Evolutionary conservation across 225 moss, liverwort and hornwort genomes (phyloP), one percentile per base, ranked within the genome.

Genomic region (Bryum argenteum): DNA sequence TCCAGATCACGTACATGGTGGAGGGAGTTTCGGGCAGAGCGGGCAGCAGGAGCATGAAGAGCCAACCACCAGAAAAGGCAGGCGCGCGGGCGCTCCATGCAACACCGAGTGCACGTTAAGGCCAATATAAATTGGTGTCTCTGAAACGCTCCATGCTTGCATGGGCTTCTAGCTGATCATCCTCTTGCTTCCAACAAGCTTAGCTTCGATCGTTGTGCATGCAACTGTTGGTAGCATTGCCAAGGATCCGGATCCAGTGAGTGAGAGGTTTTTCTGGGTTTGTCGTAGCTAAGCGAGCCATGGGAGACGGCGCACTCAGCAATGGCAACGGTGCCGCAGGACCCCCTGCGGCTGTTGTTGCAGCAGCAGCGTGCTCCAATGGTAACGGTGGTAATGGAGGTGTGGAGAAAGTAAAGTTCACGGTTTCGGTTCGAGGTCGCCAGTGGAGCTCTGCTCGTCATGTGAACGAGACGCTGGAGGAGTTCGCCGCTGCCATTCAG

Each of bases 391-490:
- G 63, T 13, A 24, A 26, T 10, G 66, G 71, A 18, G 61, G 54
- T 17, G 22, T 51, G 58, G 91, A 96, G 17, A 96, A 96, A 76
- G 88, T 96, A 54, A 96, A 96, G 76, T 96, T 96, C 55, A 91
- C 93, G 45, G 96, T 93, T 65, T 88, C 83, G 10, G 91, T 96
- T 66, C 78, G 87, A 11, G 96, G 93, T 4, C 88, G 78, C 37
- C 89, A 91, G 48, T 93, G 93, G 96, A 96, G 91, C 88, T 93
- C 96, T 68, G 96, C 96, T 55, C 89, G 93, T 12, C 93, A 96
- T 78, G 82, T 93, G 14, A 81, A 77, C 42, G 96, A 96, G 82
- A 96, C 93, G 13, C 82, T 96, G 67, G 89, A 93, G 78, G 91
- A 96, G 66, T 96, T 93, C 45, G 91, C 96, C 50, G 62, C 76